A percentile compares a stretch with the other conserved stretches of the same genome.
Conservation (phyloP, 176 grass and related monocot species). For the Calamus simplicifolius region DNA sequence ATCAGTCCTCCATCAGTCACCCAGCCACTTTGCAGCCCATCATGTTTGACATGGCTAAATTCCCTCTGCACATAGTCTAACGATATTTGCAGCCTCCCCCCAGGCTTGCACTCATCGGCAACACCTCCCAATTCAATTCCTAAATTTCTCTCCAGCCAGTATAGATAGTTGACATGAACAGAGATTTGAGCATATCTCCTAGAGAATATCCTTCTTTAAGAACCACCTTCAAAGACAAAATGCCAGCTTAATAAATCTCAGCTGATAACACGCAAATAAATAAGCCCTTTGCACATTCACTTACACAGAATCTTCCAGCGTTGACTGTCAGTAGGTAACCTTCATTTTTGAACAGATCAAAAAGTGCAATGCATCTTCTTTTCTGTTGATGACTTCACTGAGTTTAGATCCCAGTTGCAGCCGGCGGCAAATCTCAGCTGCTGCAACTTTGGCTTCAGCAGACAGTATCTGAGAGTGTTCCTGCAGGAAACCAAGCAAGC, state of each 20-base stretch:
- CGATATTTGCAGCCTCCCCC: slow-evolving; percentile 69
- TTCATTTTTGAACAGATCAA: slow-evolving; percentile 82
- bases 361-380: slow-evolving; percentile 73
- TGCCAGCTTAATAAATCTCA: background rate
- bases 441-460: slow-evolving; percentile 78
- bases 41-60: slow-evolving; percentile 63
- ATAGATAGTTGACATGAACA: slow-evolving; percentile 93
- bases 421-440: slow-evolving; percentile 46
- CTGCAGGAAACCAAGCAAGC: slow-evolving; percentile 8
- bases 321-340: slow-evolving; percentile 63
- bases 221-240: slow-evolving; percentile 43
- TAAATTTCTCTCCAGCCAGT: slow-evolving; percentile 89
- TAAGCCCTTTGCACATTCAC: slow-evolving; percentile 21
- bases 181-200: slow-evolving; percentile 86
- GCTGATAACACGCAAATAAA: slow-evolving; percentile 2
- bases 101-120: slow-evolving; percentile 45
- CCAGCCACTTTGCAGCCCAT: slow-evolving; percentile 63
- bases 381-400: slow-evolving; percentile 59
- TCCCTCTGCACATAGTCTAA: slow-evolving; percentile 77
- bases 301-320: slow-evolving; percentile 75
- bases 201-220: slow-evolving; percentile 83
- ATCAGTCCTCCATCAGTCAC: slow-evolving; percentile 72
- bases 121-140: slow-evolving; percentile 39
- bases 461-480: slow-evolving; percentile 55
- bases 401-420: slow-evolving; percentile 80